Evolutionary conservation across 2,329 filamentous ascomycete genomes (phyloP).

Genomic region (Clonostachys rosea): DNA sequence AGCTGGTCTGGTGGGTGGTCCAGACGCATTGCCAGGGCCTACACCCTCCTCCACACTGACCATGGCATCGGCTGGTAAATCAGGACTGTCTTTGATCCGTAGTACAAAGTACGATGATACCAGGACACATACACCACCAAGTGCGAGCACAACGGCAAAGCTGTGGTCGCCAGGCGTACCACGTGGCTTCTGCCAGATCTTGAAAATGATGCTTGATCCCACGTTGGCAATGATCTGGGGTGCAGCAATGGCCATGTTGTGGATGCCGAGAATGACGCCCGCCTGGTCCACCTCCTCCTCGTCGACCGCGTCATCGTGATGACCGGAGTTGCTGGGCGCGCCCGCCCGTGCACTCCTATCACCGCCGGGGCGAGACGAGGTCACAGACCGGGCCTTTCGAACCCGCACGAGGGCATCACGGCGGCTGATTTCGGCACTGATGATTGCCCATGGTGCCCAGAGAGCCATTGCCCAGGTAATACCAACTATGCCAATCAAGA

Average conservation of each 20-base stretch:
- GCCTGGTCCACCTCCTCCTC: slow-evolving; percentile 68
- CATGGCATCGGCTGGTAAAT: slow-evolving; percentile 27
- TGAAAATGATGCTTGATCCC: slow-evolving; percentile 80
- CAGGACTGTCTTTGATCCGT: slow-evolving; percentile 58
- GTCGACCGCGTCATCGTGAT: slow-evolving; percentile 27
- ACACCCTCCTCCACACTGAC: slow-evolving; percentile 37
- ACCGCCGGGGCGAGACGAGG: background rate
- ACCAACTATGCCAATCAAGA: slow-evolving; percentile 75
- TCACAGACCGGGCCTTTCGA: slow-evolving; percentile 17
- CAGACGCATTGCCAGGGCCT: slow-evolving; percentile 4
- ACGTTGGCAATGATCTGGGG: slow-evolving; percentile 90
- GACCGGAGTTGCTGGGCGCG: slow-evolving; percentile 4
- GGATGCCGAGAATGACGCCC: slow-evolving; percentile 87
- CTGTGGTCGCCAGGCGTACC: slow-evolving; percentile 81
- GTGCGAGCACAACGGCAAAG: slow-evolving; percentile 79
- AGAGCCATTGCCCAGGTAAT: slow-evolving; percentile 90
- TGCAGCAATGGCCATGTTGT: slow-evolving; percentile 90
- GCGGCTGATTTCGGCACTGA: slow-evolving; percentile 84
- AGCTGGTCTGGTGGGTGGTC: slow-evolving; percentile 5
- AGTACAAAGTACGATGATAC: slow-evolving; percentile 70
- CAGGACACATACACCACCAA: slow-evolving; percentile 76
- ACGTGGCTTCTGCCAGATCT: slow-evolving; percentile 78
- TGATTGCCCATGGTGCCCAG: slow-evolving; percentile 94
- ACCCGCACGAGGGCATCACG: slow-evolving; percentile 59
- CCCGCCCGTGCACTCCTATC: background rate